Conservation (phyloP, 176 grass and related monocot species). For the Secale cereale region DNA sequence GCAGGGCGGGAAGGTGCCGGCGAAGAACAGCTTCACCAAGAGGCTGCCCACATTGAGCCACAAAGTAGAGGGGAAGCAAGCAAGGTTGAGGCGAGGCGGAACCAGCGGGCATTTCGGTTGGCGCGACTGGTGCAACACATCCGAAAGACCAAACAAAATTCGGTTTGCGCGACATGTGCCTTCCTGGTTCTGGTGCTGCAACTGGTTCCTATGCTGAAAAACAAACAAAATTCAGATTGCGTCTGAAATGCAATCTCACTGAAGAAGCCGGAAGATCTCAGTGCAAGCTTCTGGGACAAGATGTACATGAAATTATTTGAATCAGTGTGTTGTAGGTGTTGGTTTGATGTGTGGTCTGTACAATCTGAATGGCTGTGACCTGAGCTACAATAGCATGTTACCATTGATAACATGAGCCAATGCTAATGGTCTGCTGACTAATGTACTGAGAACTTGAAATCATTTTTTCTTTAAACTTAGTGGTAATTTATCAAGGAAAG, state of each 20-base stretch:
- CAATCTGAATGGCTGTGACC: no score
- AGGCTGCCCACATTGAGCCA: no score
- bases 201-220: not conserved
- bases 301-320: slow-evolving; percentile 34
- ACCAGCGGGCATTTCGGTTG: slow-evolving; percentile 39
- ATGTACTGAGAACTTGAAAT: no score
- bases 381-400: no score
- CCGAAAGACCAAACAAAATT: no score
- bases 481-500: no score
- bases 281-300: not conserved
- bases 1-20: slow-evolving; percentile 55
- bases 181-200: no score
- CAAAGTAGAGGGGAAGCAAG: slow-evolving; percentile 61
- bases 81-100: slow-evolving; percentile 50
- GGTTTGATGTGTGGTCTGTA: not conserved
- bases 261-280: not conserved
- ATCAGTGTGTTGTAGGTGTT: not conserved
- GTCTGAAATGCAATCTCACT: not conserved
- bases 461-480: no score
- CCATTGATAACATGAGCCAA: no score
- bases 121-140: slow-evolving; percentile 15
- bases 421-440: no score
- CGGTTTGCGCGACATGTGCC: no score
- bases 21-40: slow-evolving; percentile 48
- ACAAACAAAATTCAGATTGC: no score